These are phyloP conservation scores for Plasmodium coatneyi DNA, from an alignment of 169 alveolate genomes.

Conservation along the genomic window DNA sequence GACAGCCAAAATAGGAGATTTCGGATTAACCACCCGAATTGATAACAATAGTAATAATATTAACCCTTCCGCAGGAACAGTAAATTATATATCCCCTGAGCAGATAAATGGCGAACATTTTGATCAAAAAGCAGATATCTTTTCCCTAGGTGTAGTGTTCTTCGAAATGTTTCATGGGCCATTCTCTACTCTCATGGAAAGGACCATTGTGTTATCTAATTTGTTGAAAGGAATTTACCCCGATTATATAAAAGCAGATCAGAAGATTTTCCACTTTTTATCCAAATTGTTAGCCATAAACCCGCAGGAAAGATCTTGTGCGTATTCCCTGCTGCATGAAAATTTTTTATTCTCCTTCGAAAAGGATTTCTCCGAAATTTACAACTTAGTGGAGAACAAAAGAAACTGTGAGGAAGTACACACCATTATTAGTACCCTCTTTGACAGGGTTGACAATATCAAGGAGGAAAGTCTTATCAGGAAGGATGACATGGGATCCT, in stretches of 20 bases:
- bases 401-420: conserved; percentile 84
- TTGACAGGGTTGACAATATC: conserved; percentile 70
- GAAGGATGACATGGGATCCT: conserved; percentile 35
- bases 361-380: conserved; percentile 78
- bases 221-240: conserved; percentile 82
- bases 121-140: conserved; percentile 88
- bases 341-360: conserved; percentile 77
- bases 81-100: conserved; percentile 90
- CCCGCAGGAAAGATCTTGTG: conserved; percentile 83
- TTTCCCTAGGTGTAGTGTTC: conserved; percentile 88
- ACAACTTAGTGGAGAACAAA: conserved; percentile 79
- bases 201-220: conserved; percentile 81
- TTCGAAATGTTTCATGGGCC: conserved; percentile 90
- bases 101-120: conserved; percentile 84
- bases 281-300: conserved; percentile 80
- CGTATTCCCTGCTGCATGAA: conserved; percentile 80
- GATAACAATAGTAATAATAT: conserved; percentile 58
- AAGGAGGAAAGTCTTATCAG: conserved; percentile 37
- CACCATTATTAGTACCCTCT: conserved; percentile 78
- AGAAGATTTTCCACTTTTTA: conserved; percentile 77
- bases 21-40: conserved; percentile 88
- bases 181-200: conserved; percentile 87
- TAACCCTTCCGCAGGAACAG: conserved; percentile 84
- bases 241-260: conserved; percentile 78
- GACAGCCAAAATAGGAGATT: conserved; percentile 87